Conservation (phyloP, 495 filamentous ascomycete species). For the Choiromyces venosus region DNA sequence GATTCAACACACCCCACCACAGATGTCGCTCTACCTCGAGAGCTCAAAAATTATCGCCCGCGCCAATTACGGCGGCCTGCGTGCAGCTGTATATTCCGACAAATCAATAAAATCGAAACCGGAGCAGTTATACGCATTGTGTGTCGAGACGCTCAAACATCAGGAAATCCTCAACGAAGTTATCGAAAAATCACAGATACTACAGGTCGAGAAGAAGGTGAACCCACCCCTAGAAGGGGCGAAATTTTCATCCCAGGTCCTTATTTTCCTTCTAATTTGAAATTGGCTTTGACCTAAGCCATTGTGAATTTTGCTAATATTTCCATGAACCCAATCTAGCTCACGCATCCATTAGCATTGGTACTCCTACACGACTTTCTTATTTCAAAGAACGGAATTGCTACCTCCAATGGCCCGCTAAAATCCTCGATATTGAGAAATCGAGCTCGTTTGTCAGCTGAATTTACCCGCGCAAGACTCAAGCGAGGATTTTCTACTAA, state of each 20-base stretch:
- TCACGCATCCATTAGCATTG: constrained; percentile 72
- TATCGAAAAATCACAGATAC: constrained; percentile 66
- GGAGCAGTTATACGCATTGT: constrained; percentile 77
- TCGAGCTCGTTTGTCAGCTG: constrained; percentile 71
- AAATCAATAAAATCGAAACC: constrained; percentile 50
- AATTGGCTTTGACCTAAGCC: background rate
- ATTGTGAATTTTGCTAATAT: background rate
- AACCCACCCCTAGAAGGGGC: constrained; percentile 10
- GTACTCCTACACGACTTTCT: constrained; percentile 83
- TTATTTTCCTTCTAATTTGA: background rate
- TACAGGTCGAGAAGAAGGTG: constrained; percentile 77
- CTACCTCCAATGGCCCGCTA: constrained; percentile 69
- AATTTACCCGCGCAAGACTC: constrained; percentile 73
- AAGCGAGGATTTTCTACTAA: constrained; percentile 61
- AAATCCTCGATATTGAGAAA: constrained; percentile 68
- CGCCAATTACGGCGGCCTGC: constrained; percentile 50
- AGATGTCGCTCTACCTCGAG: constrained; percentile 95
- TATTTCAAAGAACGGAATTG: constrained; percentile 71
- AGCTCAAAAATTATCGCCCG: constrained; percentile 66
- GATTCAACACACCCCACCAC: background rate
- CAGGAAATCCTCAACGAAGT: constrained; percentile 76
- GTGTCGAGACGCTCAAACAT: constrained; percentile 85
- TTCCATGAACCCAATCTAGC: constrained; percentile 47
- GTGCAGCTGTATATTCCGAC: constrained; percentile 33
- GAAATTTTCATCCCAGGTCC: constrained; percentile 1